Conservation (phyloP, 495 filamentous ascomycete genomes). For the Corynascus novoguineensis region DNA sequence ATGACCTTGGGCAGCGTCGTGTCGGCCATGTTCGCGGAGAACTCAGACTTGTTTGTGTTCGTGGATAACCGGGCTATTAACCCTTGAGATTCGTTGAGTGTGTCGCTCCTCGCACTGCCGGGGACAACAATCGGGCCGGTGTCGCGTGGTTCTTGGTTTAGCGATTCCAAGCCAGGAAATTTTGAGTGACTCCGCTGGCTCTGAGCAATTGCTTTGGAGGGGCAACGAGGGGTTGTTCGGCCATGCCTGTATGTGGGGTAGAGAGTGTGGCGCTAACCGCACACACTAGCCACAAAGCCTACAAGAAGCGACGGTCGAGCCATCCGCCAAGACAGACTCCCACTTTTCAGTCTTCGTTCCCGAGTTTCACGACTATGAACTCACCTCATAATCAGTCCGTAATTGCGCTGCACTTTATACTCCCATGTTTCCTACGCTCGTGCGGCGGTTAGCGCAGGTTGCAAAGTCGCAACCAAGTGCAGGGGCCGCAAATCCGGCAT, state of each 20-base stretch:
- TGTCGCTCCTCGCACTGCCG: not conserved
- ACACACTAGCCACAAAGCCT: slow-evolving; percentile 12
- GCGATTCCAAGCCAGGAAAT: slow-evolving; percentile 12
- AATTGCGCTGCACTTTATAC: not conserved
- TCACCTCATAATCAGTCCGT: not conserved
- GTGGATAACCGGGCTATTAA: not conserved
- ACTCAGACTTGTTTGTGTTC: not conserved
- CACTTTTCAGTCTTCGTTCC: not conserved
- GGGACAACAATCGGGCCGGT: slow-evolving; percentile 3
- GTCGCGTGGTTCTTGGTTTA: not conserved
- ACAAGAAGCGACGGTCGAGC: too few species aligned
- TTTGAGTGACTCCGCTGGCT: slow-evolving; percentile 22
- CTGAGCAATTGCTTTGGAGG: slow-evolving; percentile 13
- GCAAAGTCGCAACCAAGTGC: slow-evolving; percentile 13
- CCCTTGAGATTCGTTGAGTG: not conserved
- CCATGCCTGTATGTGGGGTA: not conserved
- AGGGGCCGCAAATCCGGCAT: slow-evolving; percentile 40
- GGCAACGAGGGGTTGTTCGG: slow-evolving; percentile 20
- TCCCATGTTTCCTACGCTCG: slow-evolving; percentile 42
- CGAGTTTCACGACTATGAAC: not conserved
- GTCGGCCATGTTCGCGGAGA: slow-evolving; percentile 32
- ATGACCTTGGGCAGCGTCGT: slow-evolving; percentile 34
- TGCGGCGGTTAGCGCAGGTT: slow-evolving; percentile 34
- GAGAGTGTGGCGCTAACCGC: not conserved
- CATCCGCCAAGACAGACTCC: slow-evolving; percentile 2